These are phyloP conservation scores for Phascolomyces articulosus DNA, from an alignment of 371 early-diverging fungal species.

Conservation along the genomic window DNA sequence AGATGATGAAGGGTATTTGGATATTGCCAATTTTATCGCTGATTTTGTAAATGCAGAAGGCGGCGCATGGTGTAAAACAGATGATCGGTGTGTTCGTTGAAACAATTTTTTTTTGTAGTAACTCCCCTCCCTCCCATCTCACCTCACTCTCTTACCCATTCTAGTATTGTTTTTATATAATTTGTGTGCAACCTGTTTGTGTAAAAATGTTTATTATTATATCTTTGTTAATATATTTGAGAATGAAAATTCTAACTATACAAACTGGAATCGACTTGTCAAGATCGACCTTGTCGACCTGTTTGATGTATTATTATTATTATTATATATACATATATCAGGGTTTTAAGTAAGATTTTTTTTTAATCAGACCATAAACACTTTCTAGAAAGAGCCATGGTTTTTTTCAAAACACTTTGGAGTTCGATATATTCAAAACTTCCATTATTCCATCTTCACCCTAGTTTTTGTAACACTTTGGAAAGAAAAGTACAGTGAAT, in stretches of 20 bases:
- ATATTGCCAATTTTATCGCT: constrained; percentile 25
- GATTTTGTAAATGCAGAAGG: constrained; percentile 16
- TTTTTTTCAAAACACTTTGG: constrained; percentile 19
- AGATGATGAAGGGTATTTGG: constrained; percentile 11
- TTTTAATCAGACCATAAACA: no score
- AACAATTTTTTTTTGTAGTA: no score
- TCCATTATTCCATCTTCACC: constrained; percentile 20
- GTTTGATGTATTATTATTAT: no score
- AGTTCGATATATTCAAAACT: constrained; percentile 19
- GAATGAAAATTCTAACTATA: constrained; percentile 11
- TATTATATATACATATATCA: no score
- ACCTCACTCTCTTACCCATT: background rate
- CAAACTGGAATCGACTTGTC: constrained; percentile 8
- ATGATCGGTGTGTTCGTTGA: background rate
- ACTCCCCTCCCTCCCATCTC: background rate
- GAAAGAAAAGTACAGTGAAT: background rate
- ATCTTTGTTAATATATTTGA: background rate
- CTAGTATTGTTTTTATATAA: background rate
- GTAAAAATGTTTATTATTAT: background rate
- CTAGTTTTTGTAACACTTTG: no score
- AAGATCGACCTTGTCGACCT: constrained; percentile 1
- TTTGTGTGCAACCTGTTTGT: background rate
- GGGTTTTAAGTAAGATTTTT: no score
- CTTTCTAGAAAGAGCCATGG: constrained; percentile 30
- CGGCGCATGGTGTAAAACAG: constrained; percentile 5